Base-by-base conservation (phyloP, 2,329 filamentous ascomycete genomes). In the Pezicula carpinea region DNA sequence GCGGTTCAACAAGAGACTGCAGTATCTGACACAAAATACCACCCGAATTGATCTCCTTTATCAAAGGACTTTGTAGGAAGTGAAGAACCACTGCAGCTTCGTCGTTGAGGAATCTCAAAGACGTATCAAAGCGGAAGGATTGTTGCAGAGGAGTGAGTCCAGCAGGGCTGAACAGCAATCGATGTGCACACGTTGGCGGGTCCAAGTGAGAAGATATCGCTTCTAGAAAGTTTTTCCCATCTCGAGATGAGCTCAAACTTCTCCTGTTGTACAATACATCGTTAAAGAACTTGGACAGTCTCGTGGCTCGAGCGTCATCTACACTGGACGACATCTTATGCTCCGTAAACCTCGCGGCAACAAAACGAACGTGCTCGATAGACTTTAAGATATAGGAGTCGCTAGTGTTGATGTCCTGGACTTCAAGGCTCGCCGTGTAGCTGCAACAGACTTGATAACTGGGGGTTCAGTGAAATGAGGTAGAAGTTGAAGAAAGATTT, bases 161-260 rank as follows among this genome's bases (percentile, higher is more conserved):
- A 10, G 52, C 33, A 10, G 56, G 48, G 35, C 62, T 70, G 21
- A 68, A 56, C 6, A 71, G 54, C 31, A 76, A 31, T 23, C 60
- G 65, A 29, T 73, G 68, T 8, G 72, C 60, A 51, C 70, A 71
- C 11, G 57, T 63, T 19, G 65, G 60, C 4, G 53, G 62, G 52
- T 76, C 69, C 3, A 54, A 38, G 52, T 76, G 67, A 6, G 56
- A 53, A 50, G 67, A 70, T 5, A 77, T 52, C 1, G 75, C 69
- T 54, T 79, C 75, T 3, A 79, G 34, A 43, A 78, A 75, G 5
- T 68, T 64, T 29, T 66, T 69, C 5, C 63, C 67, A 51, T 75
- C 67, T 8, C 59, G 58, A 15, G 62, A 32, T 5, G 56, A 70
- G 14, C 63, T 63, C 6, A 76, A 43, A 1, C 57, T 48, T 21